Percentiles rank a stretch among this genome's conserved stretches.
Evolutionary conservation across 73 alveolate genomes (phyloP).

Genomic region (Paramecium sonneborni): DNA sequence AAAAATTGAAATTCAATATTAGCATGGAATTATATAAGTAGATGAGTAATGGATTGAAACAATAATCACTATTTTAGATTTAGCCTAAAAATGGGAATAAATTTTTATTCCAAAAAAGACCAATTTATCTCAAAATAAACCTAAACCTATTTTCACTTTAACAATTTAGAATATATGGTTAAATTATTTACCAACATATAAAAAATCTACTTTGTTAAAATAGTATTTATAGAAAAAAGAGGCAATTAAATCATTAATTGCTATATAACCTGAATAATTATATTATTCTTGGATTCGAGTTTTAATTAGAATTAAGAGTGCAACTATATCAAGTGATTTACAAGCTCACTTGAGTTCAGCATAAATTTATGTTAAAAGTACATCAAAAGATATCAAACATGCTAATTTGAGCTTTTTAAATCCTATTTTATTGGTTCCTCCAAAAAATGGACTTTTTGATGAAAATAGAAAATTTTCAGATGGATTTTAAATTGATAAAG

Average conservation of each 20-base stretch:
- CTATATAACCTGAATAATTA: background rate
- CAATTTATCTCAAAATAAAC: background rate
- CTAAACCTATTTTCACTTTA: background rate
- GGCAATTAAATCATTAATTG: background rate
- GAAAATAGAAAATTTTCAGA: background rate
- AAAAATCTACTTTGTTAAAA: background rate
- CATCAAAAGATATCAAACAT: background rate
- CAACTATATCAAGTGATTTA: background rate
- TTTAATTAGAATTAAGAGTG: background rate
- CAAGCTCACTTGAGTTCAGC: background rate
- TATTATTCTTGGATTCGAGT: slow-evolving; percentile 39
- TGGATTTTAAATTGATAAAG: background rate
- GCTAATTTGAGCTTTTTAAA: background rate
- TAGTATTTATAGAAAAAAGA: background rate
- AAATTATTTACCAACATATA: slow-evolving; percentile 31
- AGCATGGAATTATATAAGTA: background rate
- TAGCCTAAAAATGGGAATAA: background rate
- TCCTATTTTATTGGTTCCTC: slow-evolving; percentile 46
- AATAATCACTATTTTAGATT: background rate
- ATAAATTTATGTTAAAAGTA: slow-evolving; percentile 7
- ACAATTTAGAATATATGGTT: background rate
- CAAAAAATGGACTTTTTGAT: background rate
- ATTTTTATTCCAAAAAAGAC: background rate
- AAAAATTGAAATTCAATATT: background rate
- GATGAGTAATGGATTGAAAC: slow-evolving; percentile 23